Base-by-base conservation (phyloP, 1,284 basidiomycete species). In the Austroboletus novae-zelandiae region DNA sequence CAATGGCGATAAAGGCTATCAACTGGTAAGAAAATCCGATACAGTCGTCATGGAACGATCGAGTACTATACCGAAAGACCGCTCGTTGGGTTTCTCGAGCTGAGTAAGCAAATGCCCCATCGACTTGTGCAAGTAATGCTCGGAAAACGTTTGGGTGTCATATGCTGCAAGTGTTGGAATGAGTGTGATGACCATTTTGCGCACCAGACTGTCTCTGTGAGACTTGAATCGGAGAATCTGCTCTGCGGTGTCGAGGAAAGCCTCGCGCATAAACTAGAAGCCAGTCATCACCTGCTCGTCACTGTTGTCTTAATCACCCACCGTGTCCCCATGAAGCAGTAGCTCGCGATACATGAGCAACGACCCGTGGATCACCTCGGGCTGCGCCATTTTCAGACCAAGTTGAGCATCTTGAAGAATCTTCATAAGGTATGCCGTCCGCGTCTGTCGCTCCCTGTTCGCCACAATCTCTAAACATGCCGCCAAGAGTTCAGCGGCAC, bases 141-240 rank as follows among this genome's bases (percentile, higher is more conserved):
- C 86, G 37, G 87, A 86, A 63, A 98, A 98, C 5, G 89, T 91
- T 66, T 91, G 84, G 3, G 90, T 90, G 67, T 98, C 93, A 67
- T 97, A 98, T 2, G 88, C 85, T n/a, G 94, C 94, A 60, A 98
- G 82, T 8, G 89, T 91, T 0, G 95, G 94, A 43, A 98, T 94
- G 60, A 98, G 81, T 2, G 91, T 89, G 62, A 98, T 94, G 54
- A 98, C 94, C 71, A 93, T 92, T 70, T 92, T 91, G 48, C 93
- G 84, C 51, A 98, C 89, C 31, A 92, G 81, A 18, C 81, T 74
- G 61, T 98, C 95, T 57, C 91, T 81, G 67, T 92, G 89, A n/a
- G 87, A 83, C 66, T 87, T 87, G 74, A 94, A 94, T 40, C 84
- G 83, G 41, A 99, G 77, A 45, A 98, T 94, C 58, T 92, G 87